phyloP scores from a whole-genome alignment of 306 rosid genomes.

The Gleditsia sinensis region DNA sequence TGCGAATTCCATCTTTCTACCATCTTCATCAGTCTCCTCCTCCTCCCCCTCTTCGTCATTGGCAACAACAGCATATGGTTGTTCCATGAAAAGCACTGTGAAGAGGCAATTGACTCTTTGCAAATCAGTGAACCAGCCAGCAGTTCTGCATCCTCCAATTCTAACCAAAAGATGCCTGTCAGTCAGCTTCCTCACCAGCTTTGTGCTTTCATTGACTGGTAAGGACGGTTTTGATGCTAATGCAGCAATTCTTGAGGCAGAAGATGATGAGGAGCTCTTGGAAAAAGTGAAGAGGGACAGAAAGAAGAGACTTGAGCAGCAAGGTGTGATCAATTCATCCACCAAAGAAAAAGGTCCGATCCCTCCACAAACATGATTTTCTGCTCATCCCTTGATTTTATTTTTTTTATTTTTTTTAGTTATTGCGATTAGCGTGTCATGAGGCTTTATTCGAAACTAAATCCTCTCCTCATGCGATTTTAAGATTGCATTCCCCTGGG shows the following conservation, averaged over 20 bases:
- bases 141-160: constrained; percentile 26
- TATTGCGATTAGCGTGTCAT: no score
- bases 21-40: constrained; percentile 45
- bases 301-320: constrained; percentile 86
- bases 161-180: constrained; percentile 70
- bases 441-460: no score
- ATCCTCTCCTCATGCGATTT: no score
- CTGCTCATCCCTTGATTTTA: constrained; percentile 5
- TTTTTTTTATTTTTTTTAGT: no score
- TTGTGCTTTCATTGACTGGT: constrained; percentile 57
- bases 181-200: constrained; percentile 49
- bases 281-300: constrained; percentile 84
- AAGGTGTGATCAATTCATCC: constrained; percentile 73
- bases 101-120: constrained; percentile 44
- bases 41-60: constrained; percentile 36
- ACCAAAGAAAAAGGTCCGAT: constrained; percentile 75
- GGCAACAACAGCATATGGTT: constrained; percentile 33
- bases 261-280: constrained; percentile 87
- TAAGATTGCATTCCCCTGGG: no score
- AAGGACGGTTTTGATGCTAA: constrained; percentile 46
- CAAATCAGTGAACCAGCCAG: constrained; percentile 45
- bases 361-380: neutral
- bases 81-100: constrained; percentile 39
- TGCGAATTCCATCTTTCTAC: constrained; percentile 50
- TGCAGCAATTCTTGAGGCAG: constrained; percentile 96